phyloP scores from a whole-genome alignment of 2,329 filamentous ascomycete genomes.

The Pseudocercospora fijiensis region DNA sequence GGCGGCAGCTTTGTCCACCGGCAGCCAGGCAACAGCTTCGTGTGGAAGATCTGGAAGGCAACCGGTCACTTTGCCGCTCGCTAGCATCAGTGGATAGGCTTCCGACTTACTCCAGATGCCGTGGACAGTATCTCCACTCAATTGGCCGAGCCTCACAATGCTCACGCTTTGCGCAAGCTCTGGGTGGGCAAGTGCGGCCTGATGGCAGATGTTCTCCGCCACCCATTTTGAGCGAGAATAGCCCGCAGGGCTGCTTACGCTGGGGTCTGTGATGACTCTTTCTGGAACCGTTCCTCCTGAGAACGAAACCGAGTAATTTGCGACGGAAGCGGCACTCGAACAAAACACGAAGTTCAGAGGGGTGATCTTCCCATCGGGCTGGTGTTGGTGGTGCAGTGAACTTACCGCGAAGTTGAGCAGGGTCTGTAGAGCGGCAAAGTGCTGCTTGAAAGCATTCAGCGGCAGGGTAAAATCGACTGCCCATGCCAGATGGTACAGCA shows the following conservation, averaged over 20 bases:
- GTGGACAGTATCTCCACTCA: conserved; percentile 46
- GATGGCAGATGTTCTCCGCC: conserved; percentile 54
- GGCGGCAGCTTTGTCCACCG: conserved; percentile 47
- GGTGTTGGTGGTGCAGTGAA: not conserved
- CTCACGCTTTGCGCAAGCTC: conserved; percentile 41
- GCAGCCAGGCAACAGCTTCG: conserved; percentile 47
- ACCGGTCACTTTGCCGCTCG: conserved; percentile 40
- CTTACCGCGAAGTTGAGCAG: conserved; percentile 42
- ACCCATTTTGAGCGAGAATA: conserved; percentile 61
- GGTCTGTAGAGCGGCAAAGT: conserved; percentile 52
- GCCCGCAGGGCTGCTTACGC: conserved; percentile 47
- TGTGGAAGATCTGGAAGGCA: conserved; percentile 45
- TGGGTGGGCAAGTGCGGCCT: conserved; percentile 36
- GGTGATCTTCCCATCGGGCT: not conserved
- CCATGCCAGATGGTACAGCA: conserved; percentile 65
- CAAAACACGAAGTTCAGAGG: conserved; percentile 48
- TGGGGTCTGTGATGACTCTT: conserved; percentile 44
- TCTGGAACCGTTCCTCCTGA: conserved; percentile 43
- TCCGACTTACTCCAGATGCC: conserved; percentile 53
- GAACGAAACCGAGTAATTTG: conserved; percentile 23
- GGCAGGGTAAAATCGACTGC: conserved; percentile 63
- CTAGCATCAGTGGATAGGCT: conserved; percentile 52
- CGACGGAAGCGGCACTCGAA: conserved; percentile 47
- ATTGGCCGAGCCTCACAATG: conserved; percentile 50
- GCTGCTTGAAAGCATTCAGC: conserved; percentile 55